Base-by-base conservation (phyloP, 352 stramenopile genomes). In the Globisporangium okanoganense region DNA sequence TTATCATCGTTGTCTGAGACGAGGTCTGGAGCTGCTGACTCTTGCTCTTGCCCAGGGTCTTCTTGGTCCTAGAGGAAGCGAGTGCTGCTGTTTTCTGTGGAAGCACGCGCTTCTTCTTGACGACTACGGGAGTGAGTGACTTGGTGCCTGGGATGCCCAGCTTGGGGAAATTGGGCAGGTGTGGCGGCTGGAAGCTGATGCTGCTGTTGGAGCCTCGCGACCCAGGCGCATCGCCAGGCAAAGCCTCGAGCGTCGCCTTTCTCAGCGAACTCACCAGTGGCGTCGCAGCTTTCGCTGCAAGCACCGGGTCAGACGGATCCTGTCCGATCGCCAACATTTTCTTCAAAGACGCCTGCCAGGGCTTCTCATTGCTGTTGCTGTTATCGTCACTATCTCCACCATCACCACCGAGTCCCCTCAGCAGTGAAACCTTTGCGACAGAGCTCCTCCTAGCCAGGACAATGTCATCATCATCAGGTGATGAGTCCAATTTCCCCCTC, bases 321-420 rank as follows among this genome's bases (percentile, higher is more conserved):
- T 78, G 71, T 0, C 78, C 78, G 45, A 76, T 69, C 0, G 74
- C 78, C 0, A 89, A 69, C 29, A 86, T 68, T 48, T 81, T 75
- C 60, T 86, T 89, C 2, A 91, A 61, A 0, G 76, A 86, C 8
- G 55, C 63, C 29, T 89, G 82, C 79, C 79, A 91, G 18, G 79
- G 59, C 24, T 76, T 72, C 27, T 69, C 66, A 5, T 14, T 18
- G 27, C 9, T n/a, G 25, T n/a, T 50, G 57, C 9, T 49, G 18
- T 13, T 45, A 18, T 3, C 38, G 18, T 22, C 27, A 20, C 31
- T 14, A 22, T 36, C 44, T 20, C 6, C 8, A 44, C 12, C 22
- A 47, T 18, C 8, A 22, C 40, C 40, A 22, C 18, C 18, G 18
- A 27, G 20, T 29, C n/a, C n/a, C n/a, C n/a, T n/a, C 38, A 4